These are phyloP conservation scores for Bombardia bombarda DNA, from an alignment of 495 filamentous ascomycete species.

Conservation along the genomic window DNA sequence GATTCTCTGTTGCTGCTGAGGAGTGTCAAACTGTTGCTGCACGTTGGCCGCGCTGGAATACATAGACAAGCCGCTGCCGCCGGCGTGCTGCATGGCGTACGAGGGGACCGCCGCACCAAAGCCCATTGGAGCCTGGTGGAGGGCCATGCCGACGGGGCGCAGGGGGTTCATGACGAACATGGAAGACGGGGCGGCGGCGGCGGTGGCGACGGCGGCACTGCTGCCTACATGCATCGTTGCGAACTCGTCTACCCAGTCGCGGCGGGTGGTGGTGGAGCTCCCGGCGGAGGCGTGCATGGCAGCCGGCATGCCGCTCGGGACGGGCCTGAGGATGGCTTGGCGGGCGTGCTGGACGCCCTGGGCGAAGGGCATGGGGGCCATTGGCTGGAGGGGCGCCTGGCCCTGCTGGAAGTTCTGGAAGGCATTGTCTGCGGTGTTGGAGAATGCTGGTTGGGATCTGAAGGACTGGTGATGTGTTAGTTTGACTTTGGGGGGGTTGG, in stretches of 20 bases:
- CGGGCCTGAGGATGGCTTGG: not conserved
- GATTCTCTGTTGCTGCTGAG: not conserved
- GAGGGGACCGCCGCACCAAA: too few relatives aligned
- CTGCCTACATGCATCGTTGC: too few relatives aligned
- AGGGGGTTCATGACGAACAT: too few relatives aligned
- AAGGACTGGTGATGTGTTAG: constrained; percentile 24
- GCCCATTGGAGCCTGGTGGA: too few relatives aligned
- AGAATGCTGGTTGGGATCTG: constrained; percentile 12
- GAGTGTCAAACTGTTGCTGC: too few relatives aligned
- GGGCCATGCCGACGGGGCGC: too few relatives aligned
- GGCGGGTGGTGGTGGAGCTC: not conserved
- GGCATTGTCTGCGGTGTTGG: constrained; percentile 8
- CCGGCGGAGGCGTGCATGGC: not conserved
- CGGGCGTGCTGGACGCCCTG: constrained; percentile 2
- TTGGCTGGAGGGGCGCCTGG: not conserved
- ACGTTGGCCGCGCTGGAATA: too few relatives aligned
- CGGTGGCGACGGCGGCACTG: too few relatives aligned
- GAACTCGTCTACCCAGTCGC: constrained; percentile 23
- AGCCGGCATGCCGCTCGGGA: not conserved
- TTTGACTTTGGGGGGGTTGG: too few relatives aligned
- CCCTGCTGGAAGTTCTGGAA: constrained; percentile 18
- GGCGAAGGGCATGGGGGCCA: constrained; percentile 3
- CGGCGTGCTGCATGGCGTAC: too few relatives aligned
- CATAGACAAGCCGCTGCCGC: too few relatives aligned
- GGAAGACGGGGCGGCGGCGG: too few relatives aligned